Conservation (phyloP, 2,329 filamentous ascomycete genomes). For the Botryotinia convoluta region DNA sequence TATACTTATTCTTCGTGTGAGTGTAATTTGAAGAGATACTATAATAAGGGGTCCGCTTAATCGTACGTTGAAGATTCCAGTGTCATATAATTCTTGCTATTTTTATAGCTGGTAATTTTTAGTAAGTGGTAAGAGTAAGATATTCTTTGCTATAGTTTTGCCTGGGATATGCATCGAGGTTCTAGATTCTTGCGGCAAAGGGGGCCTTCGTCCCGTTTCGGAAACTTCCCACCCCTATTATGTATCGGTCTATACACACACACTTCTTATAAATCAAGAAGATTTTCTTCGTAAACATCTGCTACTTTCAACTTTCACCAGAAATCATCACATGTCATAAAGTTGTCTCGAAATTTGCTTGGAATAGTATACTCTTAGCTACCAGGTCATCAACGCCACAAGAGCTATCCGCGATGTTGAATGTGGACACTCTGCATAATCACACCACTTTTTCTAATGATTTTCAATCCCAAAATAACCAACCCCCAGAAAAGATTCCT, state of each 20-base stretch:
- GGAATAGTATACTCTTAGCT: accelerated
- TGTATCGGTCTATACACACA: background rate
- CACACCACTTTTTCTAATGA: too few relatives aligned
- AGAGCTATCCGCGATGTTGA: background rate
- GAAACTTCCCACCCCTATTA: background rate
- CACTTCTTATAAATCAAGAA: background rate
- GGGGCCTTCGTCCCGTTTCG: background rate
- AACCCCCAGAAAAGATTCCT: too few relatives aligned
- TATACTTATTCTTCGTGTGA: background rate
- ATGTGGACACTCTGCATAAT: too few relatives aligned
- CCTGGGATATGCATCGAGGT: background rate
- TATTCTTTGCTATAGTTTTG: too few relatives aligned
- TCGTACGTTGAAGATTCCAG: background rate
- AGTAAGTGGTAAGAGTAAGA: background rate
- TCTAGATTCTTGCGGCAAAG: background rate
- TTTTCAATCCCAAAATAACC: too few relatives aligned
- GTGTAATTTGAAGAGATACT: background rate
- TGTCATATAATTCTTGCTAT: background rate
- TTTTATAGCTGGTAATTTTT: background rate
- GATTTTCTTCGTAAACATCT: accelerated
- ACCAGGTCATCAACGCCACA: background rate
- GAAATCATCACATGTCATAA: background rate
- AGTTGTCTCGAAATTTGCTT: background rate
- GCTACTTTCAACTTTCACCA: background rate
- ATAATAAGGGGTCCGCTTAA: background rate